These are phyloP conservation scores for Zygosaccharomyces sapae DNA, from an alignment of 1,139 yeast species.

Conservation along the genomic window DNA sequence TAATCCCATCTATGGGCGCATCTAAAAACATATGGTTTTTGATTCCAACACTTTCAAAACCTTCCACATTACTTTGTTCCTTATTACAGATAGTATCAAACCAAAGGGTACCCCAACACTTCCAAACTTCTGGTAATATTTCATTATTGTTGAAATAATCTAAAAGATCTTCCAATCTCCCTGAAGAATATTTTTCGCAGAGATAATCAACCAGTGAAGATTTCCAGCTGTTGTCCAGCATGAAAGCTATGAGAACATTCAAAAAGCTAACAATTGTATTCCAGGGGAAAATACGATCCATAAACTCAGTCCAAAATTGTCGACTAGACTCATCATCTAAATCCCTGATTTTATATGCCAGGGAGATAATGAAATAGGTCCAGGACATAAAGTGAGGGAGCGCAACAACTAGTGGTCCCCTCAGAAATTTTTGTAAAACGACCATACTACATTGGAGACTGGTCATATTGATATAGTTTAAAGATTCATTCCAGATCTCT, in stretches of 20 bases:
- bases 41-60: slow-evolving; percentile 55
- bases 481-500: slow-evolving; percentile 57
- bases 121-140: slow-evolving; percentile 70
- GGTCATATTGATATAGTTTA: slow-evolving; percentile 56
- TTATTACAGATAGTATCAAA: slow-evolving; percentile 46
- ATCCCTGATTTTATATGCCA: slow-evolving; percentile 53
- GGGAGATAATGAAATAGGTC: slow-evolving; percentile 61
- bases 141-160: slow-evolving; percentile 52
- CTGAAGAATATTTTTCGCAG: slow-evolving; percentile 21
- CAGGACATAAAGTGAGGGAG: slow-evolving; percentile 68
- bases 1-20: slow-evolving; percentile 61
- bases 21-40: slow-evolving; percentile 54
- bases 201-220: slow-evolving; percentile 22
- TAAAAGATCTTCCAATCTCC: slow-evolving; percentile 36
- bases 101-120: slow-evolving; percentile 83
- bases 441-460: slow-evolving; percentile 63
- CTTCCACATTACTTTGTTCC: slow-evolving; percentile 44
- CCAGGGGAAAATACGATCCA: slow-evolving; percentile 62
- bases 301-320: slow-evolving; percentile 47
- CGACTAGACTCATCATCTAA: slow-evolving; percentile 24
- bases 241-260: slow-evolving; percentile 42
- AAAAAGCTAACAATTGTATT: slow-evolving; percentile 57
- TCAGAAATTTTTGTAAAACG: slow-evolving; percentile 58
- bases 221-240: slow-evolving; percentile 26
- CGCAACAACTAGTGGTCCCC: slow-evolving; percentile 68